Percentiles rank a stretch among this genome's conserved stretches.
Evolutionary conservation across 208 protist genomes (phyloP).

Genomic region (Leishmania gerbilli): DNA sequence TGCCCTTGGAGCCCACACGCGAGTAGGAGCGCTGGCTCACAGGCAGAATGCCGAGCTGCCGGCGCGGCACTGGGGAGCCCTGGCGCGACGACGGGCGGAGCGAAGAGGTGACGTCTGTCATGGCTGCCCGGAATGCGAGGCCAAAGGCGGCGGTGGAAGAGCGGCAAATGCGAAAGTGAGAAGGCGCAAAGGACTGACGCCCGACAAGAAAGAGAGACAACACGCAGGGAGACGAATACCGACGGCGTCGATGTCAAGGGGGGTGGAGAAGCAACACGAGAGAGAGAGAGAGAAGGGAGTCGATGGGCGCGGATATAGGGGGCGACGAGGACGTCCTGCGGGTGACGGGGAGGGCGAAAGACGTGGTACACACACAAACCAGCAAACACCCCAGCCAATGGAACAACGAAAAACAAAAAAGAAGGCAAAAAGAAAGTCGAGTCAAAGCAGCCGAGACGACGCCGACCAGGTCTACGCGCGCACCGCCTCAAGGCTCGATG

Average conservation of each 20-base stretch:
- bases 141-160: background rate
- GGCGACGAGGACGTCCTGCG: background rate
- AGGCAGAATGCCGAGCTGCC: slow-evolving; percentile 70
- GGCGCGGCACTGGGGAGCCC: slow-evolving; percentile 67
- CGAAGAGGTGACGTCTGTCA: slow-evolving; percentile 11
- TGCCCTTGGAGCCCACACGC: slow-evolving; percentile 59
- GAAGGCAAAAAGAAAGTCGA: background rate
- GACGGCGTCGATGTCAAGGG: background rate
- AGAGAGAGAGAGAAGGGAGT: background rate
- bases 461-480: background rate
- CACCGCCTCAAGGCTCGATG: background rate
- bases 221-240: background rate
- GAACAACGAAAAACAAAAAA: too few species aligned
- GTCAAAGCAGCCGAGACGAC: background rate
- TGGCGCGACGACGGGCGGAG: slow-evolving; percentile 34
- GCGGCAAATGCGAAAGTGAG: background rate
- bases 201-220: background rate
- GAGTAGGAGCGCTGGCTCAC: slow-evolving; percentile 89
- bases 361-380: background rate
- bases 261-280: background rate
- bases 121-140: background rate
- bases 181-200: background rate
- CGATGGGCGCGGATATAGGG: background rate
- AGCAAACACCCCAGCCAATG: background rate
- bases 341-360: background rate